These are phyloP conservation scores for Veloboletus limbatus DNA, from an alignment of 1,284 basidiomycete species.

Conservation along the genomic window DNA sequence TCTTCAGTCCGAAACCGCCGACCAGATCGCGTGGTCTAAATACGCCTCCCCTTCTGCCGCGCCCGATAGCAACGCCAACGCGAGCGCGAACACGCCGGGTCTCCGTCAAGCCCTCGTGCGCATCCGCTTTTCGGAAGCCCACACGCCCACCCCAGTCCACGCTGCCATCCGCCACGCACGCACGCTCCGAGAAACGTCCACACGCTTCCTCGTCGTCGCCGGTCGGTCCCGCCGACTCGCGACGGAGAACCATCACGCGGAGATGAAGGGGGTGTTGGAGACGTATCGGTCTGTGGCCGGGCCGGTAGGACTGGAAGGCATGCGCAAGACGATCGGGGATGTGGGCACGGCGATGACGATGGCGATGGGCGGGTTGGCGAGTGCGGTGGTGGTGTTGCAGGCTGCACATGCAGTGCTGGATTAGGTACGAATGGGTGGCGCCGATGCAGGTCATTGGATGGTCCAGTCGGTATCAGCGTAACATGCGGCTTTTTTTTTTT, in stretches of 20 bases:
- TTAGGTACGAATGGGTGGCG: not conserved
- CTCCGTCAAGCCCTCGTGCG: conserved; percentile 39
- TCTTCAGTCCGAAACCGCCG: conserved; percentile 67
- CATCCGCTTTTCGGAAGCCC: conserved; percentile 50
- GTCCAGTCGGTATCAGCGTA: too few species aligned
- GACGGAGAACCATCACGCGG: conserved; percentile 52
- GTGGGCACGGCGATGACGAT: conserved; percentile 62
- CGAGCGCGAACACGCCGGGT: not conserved
- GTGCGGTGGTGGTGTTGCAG: conserved; percentile 31
- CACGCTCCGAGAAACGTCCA: conserved; percentile 24
- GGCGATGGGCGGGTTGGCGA: conserved; percentile 12
- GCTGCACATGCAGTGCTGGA: conserved; percentile 6
- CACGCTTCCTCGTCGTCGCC: conserved; percentile 59
- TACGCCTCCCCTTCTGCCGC: conserved; percentile 36
- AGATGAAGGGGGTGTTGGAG: conserved; percentile 55
- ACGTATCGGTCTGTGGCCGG: conserved; percentile 37
- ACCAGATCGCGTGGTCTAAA: conserved; percentile 62
- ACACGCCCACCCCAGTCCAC: conserved; percentile 52
- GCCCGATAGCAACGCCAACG: not conserved
- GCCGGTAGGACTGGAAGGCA: conserved; percentile 32
- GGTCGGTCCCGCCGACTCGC: conserved; percentile 76
- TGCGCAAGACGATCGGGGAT: conserved; percentile 78
- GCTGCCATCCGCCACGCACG: conserved; percentile 45
- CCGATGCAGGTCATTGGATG: too few species aligned
- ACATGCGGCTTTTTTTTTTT: not conserved